phyloP scores from a whole-genome alignment of 176 grass and related monocot genomes.

The Triticum turgidum region DNA sequence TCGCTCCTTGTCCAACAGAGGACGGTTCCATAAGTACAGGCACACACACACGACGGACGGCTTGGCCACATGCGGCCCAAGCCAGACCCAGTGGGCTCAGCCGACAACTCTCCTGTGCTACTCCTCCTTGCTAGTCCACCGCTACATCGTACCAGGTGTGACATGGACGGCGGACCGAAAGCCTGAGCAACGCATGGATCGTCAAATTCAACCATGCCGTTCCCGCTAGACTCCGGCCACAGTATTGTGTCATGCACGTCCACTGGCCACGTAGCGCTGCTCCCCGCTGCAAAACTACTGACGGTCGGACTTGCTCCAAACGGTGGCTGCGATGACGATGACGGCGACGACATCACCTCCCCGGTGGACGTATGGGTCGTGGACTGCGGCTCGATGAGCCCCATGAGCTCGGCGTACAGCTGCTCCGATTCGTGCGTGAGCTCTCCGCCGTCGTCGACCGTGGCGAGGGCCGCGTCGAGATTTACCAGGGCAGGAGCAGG shows the following conservation, averaged over 20 bases:
- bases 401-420: conserved; percentile 48
- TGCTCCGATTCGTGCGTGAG: conserved; percentile 40
- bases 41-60: too few relatives aligned
- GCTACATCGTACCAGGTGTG: too few relatives aligned
- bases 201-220: neutral
- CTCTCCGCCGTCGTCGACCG: neutral
- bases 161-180: neutral
- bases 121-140: too few relatives aligned
- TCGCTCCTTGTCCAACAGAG: too few relatives aligned
- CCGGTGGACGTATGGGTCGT: neutral
- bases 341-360: neutral
- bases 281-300: neutral
- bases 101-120: too few relatives aligned
- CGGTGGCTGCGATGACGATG: neutral
- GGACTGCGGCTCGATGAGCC: conserved; percentile 33
- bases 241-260: conserved; percentile 17
- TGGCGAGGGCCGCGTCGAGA: neutral
- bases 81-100: too few relatives aligned
- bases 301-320: neutral
- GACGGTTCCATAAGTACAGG: too few relatives aligned
- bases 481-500: neutral
- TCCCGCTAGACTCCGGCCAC: conserved; percentile 20
- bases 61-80: too few relatives aligned
- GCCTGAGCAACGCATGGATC: neutral
- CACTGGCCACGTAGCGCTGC: conserved; percentile 13